phyloP scores from a whole-genome alignment of 768 basidiomycete species.

The Lactarius psammicola region DNA sequence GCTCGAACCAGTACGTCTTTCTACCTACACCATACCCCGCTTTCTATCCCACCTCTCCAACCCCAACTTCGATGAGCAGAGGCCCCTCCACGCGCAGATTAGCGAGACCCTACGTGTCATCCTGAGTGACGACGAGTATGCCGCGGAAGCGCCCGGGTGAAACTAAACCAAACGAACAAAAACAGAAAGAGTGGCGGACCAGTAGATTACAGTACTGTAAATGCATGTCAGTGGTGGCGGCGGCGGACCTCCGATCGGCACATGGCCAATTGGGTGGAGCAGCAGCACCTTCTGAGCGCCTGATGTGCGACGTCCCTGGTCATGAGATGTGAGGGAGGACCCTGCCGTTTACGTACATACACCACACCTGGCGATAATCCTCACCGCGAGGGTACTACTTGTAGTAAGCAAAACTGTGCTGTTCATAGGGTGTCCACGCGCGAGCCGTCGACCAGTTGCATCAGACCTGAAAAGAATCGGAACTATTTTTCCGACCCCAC shows the following conservation, averaged over 20 bases:
- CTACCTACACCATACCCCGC: not conserved
- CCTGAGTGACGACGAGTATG: conserved; percentile 52
- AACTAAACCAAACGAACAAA: not conserved
- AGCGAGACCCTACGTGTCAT: conserved; percentile 56
- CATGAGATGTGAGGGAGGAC: not conserved
- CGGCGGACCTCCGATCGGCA: not conserved
- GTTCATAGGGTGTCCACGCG: not conserved
- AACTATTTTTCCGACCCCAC: not conserved
- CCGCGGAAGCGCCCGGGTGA: conserved; percentile 31
- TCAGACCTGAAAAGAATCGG: not conserved
- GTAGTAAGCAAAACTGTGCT: not conserved
- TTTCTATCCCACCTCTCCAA: not conserved
- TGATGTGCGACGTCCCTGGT: not conserved
- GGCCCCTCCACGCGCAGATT: conserved; percentile 57
- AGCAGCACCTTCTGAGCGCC: not conserved
- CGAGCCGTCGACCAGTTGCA: not conserved
- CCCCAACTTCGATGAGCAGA: conserved; percentile 39
- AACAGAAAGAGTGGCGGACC: not conserved
- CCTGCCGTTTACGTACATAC: conserved; percentile 1
- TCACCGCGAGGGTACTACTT: not conserved
- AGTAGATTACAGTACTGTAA: not conserved
- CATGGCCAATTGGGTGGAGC: not conserved
- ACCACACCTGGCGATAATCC: not conserved
- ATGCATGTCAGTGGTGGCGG: not conserved
- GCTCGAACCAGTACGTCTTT: conserved; percentile 66